These are phyloP conservation scores for Kwoniella dendrophila DNA, from an alignment of 768 basidiomycete species.

Conservation along the genomic window DNA sequence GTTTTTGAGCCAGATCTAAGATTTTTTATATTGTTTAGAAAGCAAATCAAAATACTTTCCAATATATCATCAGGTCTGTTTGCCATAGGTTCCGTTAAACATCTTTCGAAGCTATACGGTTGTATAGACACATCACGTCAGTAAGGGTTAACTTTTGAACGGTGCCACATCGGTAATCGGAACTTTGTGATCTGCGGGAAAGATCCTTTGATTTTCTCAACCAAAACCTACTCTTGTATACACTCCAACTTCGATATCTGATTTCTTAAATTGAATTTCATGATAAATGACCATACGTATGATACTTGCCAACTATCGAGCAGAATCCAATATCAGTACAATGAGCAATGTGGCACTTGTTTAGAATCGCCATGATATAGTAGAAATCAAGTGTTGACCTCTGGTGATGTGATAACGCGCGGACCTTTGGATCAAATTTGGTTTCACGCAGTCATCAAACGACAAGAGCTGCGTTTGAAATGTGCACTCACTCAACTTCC, in stretches of 20 bases:
- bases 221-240: slow-evolving; percentile 41
- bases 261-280: slow-evolving; percentile 34
- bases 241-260: slow-evolving; percentile 34
- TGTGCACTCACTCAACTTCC: slow-evolving; percentile 31
- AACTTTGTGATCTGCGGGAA: not conserved
- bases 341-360: slow-evolving; percentile 8
- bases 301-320: slow-evolving; percentile 44
- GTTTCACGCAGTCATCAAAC: not conserved
- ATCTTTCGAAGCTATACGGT: slow-evolving; percentile 42
- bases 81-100: slow-evolving; percentile 40
- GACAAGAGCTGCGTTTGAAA: not conserved
- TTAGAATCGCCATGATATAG: too few relatives aligned
- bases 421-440: slow-evolving; percentile 6
- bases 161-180: slow-evolving; percentile 3
- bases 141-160: not conserved
- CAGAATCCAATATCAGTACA: not conserved
- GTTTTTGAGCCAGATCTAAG: slow-evolving; percentile 42
- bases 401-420: too few relatives aligned
- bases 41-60: slow-evolving; percentile 43
- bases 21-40: slow-evolving; percentile 47
- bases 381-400: too few relatives aligned
- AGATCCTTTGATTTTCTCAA: not conserved
- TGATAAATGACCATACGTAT: slow-evolving; percentile 49
- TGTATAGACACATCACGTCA: not conserved
- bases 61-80: slow-evolving; percentile 49